phyloP scores from a whole-genome alignment of 176 grass and related monocot species.

The Carex pumila region DNA sequence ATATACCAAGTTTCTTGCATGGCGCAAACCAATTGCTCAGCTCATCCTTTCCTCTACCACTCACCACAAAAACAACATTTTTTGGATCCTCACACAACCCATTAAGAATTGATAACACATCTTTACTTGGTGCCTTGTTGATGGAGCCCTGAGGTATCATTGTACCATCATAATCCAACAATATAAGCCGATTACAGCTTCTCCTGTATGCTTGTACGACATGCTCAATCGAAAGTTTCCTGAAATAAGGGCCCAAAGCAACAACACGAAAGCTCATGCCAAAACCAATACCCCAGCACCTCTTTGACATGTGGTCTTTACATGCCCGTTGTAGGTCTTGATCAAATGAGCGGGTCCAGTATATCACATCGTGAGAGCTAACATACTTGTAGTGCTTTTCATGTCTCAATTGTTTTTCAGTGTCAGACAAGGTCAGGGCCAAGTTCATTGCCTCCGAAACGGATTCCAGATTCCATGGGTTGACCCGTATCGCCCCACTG shows the following conservation, averaged over 20 bases:
- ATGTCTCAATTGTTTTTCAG: conserved; percentile 76
- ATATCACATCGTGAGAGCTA: conserved; percentile 76
- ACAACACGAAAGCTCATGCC: conserved; percentile 91
- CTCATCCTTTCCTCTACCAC: conserved; percentile 65
- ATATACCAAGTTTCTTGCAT: conserved; percentile 78
- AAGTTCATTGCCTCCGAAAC: conserved; percentile 74
- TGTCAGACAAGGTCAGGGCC: conserved; percentile 47
- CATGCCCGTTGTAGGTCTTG: conserved; percentile 85
- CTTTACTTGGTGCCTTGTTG: conserved; percentile 49
- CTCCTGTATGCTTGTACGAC: conserved; percentile 51
- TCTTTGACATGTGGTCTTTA: conserved; percentile 70
- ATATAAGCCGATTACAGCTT: conserved; percentile 44
- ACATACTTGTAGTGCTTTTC: conserved; percentile 98
- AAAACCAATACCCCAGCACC: conserved; percentile 87
- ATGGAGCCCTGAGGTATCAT: conserved; percentile 63
- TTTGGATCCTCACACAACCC: conserved; percentile 59
- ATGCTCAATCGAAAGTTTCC: conserved; percentile 63
- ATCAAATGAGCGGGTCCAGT: conserved; percentile 76
- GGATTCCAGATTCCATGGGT: conserved; percentile 84
- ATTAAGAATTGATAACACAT: conserved; percentile 68
- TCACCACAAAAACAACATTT: conserved; percentile 89
- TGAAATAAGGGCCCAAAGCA: conserved; percentile 69
- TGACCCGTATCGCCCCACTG: conserved; percentile 77
- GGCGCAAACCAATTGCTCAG: conserved; percentile 64
- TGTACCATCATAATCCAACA: conserved; percentile 90